Evolutionary conservation across 768 basidiomycete species (phyloP), one percentile per base, ranked within the genome.

Genomic region (Boletellus sp.): DNA sequence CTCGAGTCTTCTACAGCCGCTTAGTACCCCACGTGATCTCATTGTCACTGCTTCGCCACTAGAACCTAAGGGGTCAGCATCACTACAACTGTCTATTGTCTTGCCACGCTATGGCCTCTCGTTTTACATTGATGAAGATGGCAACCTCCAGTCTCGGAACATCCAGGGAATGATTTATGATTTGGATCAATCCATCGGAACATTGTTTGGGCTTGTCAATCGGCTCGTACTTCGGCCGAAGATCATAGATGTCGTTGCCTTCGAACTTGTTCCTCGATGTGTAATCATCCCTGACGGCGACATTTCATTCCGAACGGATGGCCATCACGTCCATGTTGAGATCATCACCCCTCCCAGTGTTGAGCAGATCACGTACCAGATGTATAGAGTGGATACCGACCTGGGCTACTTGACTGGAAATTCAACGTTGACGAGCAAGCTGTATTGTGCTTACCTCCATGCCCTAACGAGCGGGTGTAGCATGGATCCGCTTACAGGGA

Each of bases 361-460:
- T 23, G 17, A 35, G 31, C 52, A 33, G 11, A 39, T 55, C 9
- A 51, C 37, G 2, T 72, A 59, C 45, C 57, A 65, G 24, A 58
- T 56, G 19, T 74, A 69, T 34, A 44, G 31, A 5, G 48, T 74
- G 16, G 62, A 74, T 36, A 48, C 44, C 9, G 52, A 64, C 22
- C 42, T 74, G 6, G 62, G 68, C 8, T 56, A 63, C 24, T 50
- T 73, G n/a, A 42, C 42, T 12, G 62, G 63, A 2, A 61, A 58
- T 16, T 48, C 36, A 16, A 60, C 51, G 15, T 42, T 71, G 34
- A 55, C 51, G 1, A 63, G 54, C 36, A 58, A 53, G 35, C 59
- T 77, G 11, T 75, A 66, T 47, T 63, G 60, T 42, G 64, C 70
- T 2, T 74, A 76, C 47, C 60, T 80, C 6, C 78, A 80, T 36